These are phyloP conservation scores for Agaricus subrufescens DNA, from an alignment of 768 basidiomycete species.

Conservation along the genomic window DNA sequence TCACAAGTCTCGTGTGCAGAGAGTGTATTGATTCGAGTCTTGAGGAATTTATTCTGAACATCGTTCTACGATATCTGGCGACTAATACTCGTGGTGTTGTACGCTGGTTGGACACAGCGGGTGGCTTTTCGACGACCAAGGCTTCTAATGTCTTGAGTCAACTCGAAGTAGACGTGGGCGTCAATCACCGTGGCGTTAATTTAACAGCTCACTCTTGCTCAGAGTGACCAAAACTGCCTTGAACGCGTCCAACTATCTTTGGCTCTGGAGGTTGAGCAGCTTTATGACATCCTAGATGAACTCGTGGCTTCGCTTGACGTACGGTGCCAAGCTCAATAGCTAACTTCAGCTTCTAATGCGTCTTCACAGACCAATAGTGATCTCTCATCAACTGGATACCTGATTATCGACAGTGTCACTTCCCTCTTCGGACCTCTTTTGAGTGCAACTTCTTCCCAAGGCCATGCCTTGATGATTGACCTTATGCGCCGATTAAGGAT, in stretches of 20 bases:
- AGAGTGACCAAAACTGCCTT: slow-evolving; percentile 30
- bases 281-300: slow-evolving; percentile 44
- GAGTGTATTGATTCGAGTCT: neutral
- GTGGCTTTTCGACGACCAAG: slow-evolving; percentile 55
- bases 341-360: neutral
- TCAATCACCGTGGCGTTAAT: neutral
- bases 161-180: slow-evolving; percentile 18
- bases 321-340: neutral
- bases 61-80: slow-evolving; percentile 50
- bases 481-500: slow-evolving; percentile 63
- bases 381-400: slow-evolving; percentile 27
- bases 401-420: slow-evolving; percentile 67
- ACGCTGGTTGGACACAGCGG: slow-evolving; percentile 71
- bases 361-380: neutral
- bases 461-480: slow-evolving; percentile 68
- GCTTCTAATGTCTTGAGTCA: slow-evolving; percentile 30
- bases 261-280: slow-evolving; percentile 54
- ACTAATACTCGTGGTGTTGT: slow-evolving; percentile 30
- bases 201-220: neutral
- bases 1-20: neutral
- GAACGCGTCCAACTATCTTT: slow-evolving; percentile 56
- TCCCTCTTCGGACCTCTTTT: slow-evolving; percentile 59
- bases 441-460: slow-evolving; percentile 64
- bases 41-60: slow-evolving; percentile 58
- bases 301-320: slow-evolving; percentile 25